Conservation (phyloP, 2,329 filamentous ascomycete genomes). For the Penicillium sp. region DNA sequence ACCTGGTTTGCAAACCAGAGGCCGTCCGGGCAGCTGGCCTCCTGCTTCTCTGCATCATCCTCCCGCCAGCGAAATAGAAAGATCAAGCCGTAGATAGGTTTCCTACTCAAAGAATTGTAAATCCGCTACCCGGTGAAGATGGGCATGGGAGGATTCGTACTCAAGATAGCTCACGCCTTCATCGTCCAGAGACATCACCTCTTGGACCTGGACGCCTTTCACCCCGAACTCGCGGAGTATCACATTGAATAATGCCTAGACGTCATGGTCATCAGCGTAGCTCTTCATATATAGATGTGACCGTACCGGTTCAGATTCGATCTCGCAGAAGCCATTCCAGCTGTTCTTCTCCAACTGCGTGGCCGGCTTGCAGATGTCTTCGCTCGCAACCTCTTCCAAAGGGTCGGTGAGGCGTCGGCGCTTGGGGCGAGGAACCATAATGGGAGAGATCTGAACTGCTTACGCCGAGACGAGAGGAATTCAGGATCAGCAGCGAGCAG, state of each 20-base stretch:
- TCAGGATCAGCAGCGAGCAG: background rate
- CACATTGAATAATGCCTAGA: conserved; percentile 76
- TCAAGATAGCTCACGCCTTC: conserved; percentile 62
- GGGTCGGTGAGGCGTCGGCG: conserved; percentile 26
- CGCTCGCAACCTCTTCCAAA: conserved; percentile 18
- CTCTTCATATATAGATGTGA: background rate
- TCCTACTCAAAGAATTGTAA: conserved; percentile 43
- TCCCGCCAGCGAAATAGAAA: conserved; percentile 77
- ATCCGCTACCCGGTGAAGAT: background rate
- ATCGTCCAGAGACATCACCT: conserved; percentile 72
- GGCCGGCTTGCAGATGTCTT: conserved; percentile 32
- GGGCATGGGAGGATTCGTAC: conserved; percentile 43
- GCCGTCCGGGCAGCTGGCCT: conserved; percentile 57
- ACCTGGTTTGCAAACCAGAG: conserved; percentile 97
- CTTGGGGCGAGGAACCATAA: conserved; percentile 33
- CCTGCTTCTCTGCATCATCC: conserved; percentile 52
- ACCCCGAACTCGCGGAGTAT: conserved; percentile 80
- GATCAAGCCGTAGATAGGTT: conserved; percentile 79
- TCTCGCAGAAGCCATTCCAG: conserved; percentile 59
- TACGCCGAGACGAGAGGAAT: background rate
- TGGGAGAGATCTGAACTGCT: background rate
- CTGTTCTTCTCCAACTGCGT: conserved; percentile 39
- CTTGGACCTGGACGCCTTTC: conserved; percentile 68
- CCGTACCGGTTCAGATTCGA: conserved; percentile 84
- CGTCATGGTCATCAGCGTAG: background rate